Evolutionary conservation across 176 grass and related monocot species (phyloP).

Genomic region (Paspalum notatum): DNA sequence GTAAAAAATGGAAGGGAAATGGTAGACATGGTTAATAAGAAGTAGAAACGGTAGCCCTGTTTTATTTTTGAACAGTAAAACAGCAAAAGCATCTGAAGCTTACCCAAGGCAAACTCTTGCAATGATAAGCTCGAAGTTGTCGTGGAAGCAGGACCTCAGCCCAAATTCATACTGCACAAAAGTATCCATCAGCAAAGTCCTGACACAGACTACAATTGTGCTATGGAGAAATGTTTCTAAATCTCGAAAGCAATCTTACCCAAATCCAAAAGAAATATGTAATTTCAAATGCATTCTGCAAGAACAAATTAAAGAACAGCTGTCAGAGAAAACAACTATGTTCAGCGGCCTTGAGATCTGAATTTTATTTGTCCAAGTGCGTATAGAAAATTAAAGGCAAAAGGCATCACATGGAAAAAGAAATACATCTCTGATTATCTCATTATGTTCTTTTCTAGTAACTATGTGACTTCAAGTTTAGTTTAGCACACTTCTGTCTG

Average conservation of each 20-base stretch:
- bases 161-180: constrained; percentile 73
- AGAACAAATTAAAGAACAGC: constrained; percentile 15
- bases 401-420: not conserved
- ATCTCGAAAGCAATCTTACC: constrained; percentile 51
- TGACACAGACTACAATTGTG: constrained; percentile 15
- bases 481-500: not conserved
- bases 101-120: constrained; percentile 81
- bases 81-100: not conserved
- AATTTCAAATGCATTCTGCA: constrained; percentile 90
- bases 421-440: constrained; percentile 18
- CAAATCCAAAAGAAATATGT: constrained; percentile 89
- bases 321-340: constrained; percentile 18
- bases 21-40: not conserved
- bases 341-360: constrained; percentile 12
- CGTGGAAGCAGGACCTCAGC: constrained; percentile 74
- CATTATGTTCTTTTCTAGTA: constrained; percentile 1
- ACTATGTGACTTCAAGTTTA: not conserved
- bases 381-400: not conserved
- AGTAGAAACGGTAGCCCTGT: no score
- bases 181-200: constrained; percentile 10
- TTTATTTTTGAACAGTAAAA: constrained; percentile 6
- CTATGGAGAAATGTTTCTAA: not conserved
- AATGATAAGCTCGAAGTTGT: constrained; percentile 51
- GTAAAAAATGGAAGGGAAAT: constrained; percentile 6
- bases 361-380: not conserved